Evolutionary conservation across 352 stramenopile genomes (phyloP).

Genomic region (Globisporangium middletonii): DNA sequence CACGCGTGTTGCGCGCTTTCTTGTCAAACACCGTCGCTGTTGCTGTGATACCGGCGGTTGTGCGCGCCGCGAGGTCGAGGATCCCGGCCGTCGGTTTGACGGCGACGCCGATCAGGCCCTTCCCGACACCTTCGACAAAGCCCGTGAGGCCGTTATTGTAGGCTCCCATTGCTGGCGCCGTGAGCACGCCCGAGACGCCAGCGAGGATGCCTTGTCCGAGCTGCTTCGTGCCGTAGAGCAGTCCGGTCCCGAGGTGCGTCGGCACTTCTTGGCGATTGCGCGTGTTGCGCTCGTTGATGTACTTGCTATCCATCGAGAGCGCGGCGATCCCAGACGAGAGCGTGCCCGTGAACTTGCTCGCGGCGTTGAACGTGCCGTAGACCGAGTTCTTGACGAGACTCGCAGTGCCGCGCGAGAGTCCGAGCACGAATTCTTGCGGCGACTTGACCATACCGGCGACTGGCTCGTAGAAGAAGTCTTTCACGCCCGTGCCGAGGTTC

Average conservation of each 20-base stretch:
- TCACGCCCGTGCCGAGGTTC: conserved; percentile 83
- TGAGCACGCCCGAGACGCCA: conserved; percentile 89
- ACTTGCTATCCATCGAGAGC: conserved; percentile 87
- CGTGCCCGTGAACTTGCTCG: conserved; percentile 91
- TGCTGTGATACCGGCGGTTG: conserved; percentile 77
- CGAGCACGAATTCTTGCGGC: conserved; percentile 83
- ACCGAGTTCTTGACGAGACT: conserved; percentile 89
- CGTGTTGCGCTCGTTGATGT: conserved; percentile 77
- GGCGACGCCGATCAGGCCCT: conserved; percentile 82
- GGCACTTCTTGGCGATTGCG: conserved; percentile 76
- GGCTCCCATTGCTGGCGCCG: conserved; percentile 83
- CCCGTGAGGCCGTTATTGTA: conserved; percentile 87
- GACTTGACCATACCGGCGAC: conserved; percentile 83
- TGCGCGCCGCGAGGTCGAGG: conserved; percentile 72
- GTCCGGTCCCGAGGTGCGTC: conserved; percentile 77
- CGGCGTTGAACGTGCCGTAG: conserved; percentile 90
- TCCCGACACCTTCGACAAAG: conserved; percentile 87
- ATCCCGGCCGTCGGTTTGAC: conserved; percentile 86
- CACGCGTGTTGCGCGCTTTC: conserved; percentile 52
- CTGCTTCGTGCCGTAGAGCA: conserved; percentile 87
- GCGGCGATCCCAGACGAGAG: conserved; percentile 88
- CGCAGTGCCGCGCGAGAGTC: conserved; percentile 84
- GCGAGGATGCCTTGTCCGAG: conserved; percentile 88
- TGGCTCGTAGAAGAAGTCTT: conserved; percentile 91
- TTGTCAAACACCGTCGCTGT: conserved; percentile 81